Conservation (phyloP, 2,329 filamentous ascomycete genomes). For the Raffaelea ambrosiae region DNA sequence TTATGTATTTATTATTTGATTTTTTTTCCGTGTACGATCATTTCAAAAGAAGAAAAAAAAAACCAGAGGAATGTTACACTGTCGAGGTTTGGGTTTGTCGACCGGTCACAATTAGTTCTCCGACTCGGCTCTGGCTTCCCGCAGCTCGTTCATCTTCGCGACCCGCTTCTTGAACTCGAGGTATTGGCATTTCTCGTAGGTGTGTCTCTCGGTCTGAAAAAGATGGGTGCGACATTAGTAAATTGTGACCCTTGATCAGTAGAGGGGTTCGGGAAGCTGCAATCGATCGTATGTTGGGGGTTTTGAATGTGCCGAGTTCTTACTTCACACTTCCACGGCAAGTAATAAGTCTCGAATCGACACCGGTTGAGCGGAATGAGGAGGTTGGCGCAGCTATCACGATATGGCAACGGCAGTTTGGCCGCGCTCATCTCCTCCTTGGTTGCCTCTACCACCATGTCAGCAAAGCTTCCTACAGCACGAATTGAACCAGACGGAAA, state of each 20-base stretch:
- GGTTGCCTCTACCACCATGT: slow-evolving; percentile 65
- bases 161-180: slow-evolving; percentile 98
- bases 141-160: slow-evolving; percentile 95
- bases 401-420: slow-evolving; percentile 78
- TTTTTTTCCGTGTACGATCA: background rate
- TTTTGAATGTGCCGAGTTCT: too few species aligned
- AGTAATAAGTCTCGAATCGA: slow-evolving; percentile 82
- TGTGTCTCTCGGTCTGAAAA: slow-evolving; percentile 84
- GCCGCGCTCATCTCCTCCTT: slow-evolving; percentile 92
- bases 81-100: too few species aligned
- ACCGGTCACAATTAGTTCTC: too few species aligned
- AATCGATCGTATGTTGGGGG: too few species aligned
- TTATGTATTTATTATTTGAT: background rate
- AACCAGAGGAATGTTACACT: too few species aligned
- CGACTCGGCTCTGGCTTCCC: slow-evolving; percentile 59
- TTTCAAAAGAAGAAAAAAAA: too few species aligned
- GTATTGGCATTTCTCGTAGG: slow-evolving; percentile 99
- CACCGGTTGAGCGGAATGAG: slow-evolving; percentile 94
- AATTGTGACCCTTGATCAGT: too few species aligned
- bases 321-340: slow-evolving; percentile 98
- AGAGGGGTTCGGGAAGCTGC: too few species aligned
- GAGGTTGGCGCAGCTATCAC: slow-evolving; percentile 91
- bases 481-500: too few species aligned
- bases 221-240: background rate
- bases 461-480: slow-evolving; percentile 3